Evolutionary conservation across 768 basidiomycete species (phyloP), one percentile per base, ranked within the genome.

Genomic region (Rhizopogon rudus): DNA sequence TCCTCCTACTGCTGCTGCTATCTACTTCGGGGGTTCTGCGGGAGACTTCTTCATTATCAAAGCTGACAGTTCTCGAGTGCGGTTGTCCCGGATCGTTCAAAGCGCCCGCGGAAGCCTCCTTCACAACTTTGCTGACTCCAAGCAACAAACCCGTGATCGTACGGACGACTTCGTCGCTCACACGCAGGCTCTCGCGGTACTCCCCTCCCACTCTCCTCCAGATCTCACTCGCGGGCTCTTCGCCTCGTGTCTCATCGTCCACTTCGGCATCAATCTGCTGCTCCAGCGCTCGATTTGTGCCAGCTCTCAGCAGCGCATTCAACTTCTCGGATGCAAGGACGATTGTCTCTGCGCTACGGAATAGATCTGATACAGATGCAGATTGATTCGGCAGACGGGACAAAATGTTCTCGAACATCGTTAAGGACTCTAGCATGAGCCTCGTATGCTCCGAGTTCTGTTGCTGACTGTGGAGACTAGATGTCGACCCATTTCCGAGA

Each of bases 181-280:
- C 78, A 62, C 86, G 76, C 60, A 88, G 59, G 51, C 81, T 79
- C 51, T 93, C 91, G 39, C 89, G 72, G 61, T 83, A 88, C 59
- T 93, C 90, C 8, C 77, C 78, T 1, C 87, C 86, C 6, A 91
- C 79, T 45, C 76, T 72, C 52, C 78, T 74, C 90, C 89, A 92
- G 29, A 89, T 70, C 44, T 79, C 71, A 61, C 71, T 65, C 43
- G 64, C 63, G 12, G 58, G 61, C 10, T 60, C 65, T 16, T 43
- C 59, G 3, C 57, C 59, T 22, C 59, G 60, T 39, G 57, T 59
- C 52, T 75, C 77, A 35, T 77, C 81, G 10, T 80, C 80, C 2
- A 92, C 83, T 65, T 93, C 91, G 0, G 85, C 81, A 40, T 87
- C 81, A 46, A 93, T 86, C 68, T 91, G 87, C 52, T 81, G 77